phyloP scores from a whole-genome alignment of 2,329 filamentous ascomycete genomes.

The Aspergillus pseudonomiae region DNA sequence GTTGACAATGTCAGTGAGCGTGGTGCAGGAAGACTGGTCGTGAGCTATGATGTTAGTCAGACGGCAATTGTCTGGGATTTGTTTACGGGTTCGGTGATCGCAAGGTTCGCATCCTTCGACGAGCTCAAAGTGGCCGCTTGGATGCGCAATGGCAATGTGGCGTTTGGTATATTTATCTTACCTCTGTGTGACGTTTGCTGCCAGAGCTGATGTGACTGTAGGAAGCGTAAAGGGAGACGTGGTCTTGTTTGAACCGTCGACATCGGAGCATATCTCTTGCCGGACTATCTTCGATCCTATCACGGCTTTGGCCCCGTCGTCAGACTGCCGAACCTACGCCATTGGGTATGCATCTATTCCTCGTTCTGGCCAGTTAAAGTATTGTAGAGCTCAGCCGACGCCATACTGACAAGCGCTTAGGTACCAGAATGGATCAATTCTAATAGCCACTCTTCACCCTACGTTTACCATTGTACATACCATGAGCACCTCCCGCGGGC shows the following conservation, averaged over 20 bases:
- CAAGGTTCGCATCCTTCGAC: constrained; percentile 91
- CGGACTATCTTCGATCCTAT: constrained; percentile 94
- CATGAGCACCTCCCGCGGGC: constrained; percentile 77
- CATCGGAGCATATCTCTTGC: constrained; percentile 87
- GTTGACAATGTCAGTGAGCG: constrained; percentile 90
- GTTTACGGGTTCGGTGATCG: constrained; percentile 84
- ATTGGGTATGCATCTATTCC: constrained; percentile 69
- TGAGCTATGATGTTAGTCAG: constrained; percentile 89
- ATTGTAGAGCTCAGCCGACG: background rate
- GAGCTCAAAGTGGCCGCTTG: constrained; percentile 81
- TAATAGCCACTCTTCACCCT: constrained; percentile 86
- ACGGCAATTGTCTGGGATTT: constrained; percentile 97
- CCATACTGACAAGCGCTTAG: constrained; percentile 49
- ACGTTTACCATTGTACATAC: constrained; percentile 94
- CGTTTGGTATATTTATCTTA: constrained; percentile 71
- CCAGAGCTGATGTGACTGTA: constrained; percentile 41
- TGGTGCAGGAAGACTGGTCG: constrained; percentile 80
- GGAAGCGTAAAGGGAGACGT: constrained; percentile 92
- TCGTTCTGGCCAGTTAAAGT: background rate
- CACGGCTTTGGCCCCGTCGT: constrained; percentile 84
- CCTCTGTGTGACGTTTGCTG: background rate
- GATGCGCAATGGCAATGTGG: constrained; percentile 97
- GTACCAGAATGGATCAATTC: constrained; percentile 91
- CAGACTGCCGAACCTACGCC: constrained; percentile 91
- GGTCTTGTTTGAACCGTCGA: constrained; percentile 90